Evolutionary conservation across 2,329 filamentous ascomycete species (phyloP).

Genomic region (Akanthomyces dipterigenus): DNA sequence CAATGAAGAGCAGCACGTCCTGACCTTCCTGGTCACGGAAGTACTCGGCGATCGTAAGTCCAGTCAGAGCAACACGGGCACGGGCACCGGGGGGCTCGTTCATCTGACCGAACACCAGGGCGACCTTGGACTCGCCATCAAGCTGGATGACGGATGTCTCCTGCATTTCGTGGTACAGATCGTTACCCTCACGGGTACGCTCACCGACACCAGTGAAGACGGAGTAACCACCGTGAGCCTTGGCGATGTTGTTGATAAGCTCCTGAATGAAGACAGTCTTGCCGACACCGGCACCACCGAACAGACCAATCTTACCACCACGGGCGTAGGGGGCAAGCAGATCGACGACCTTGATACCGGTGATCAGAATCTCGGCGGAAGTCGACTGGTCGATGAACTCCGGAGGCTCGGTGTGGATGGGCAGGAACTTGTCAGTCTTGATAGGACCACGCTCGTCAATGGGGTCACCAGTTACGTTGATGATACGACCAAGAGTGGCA

Average conservation of each 20-base stretch:
- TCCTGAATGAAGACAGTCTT: conserved; percentile 99
- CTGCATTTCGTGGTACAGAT: conserved; percentile 99
- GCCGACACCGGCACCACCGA: conserved; percentile 99
- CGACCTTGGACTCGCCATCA: conserved; percentile 98
- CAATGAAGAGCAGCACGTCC: conserved; percentile 98
- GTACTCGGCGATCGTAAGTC: conserved; percentile 73
- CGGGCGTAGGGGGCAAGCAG: conserved; percentile 97
- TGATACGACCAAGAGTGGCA: conserved; percentile 94
- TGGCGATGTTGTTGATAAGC: conserved; percentile 99
- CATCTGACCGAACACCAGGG: conserved; percentile 99
- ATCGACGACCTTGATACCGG: conserved; percentile 99
- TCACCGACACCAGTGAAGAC: conserved; percentile 99
- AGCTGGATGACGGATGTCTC: conserved; percentile 99
- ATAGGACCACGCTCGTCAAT: conserved; percentile 99
- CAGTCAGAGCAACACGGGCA: conserved; percentile 98
- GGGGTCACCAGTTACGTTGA: conserved; percentile 99
- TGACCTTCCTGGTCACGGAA: conserved; percentile 74
- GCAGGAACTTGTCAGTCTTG: conserved; percentile 79
- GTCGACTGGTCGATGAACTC: conserved; percentile 94
- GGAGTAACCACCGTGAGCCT: conserved; percentile 99
- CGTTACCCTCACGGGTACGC: conserved; percentile 99
- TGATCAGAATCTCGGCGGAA: conserved; percentile 90
- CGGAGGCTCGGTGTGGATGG: conserved; percentile 93
- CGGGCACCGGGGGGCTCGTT: conserved; percentile 99
- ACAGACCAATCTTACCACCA: conserved; percentile 99